Percentiles rank a stretch among this genome's conserved stretches.
phyloP scores from a whole-genome alignment of 257 asterid genomes.

The Avicennia marina region DNA sequence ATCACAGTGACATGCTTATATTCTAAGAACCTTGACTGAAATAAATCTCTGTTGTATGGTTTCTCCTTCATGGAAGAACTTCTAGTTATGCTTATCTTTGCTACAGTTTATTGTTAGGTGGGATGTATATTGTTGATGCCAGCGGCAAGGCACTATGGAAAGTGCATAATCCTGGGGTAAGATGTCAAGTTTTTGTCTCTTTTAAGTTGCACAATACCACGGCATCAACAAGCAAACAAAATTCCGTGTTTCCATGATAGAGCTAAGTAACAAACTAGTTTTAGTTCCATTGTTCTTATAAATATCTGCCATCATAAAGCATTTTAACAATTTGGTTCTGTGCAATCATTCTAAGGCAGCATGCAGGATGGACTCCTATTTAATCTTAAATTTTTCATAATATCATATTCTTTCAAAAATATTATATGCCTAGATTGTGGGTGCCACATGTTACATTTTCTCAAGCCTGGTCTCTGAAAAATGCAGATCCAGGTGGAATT shows the following conservation, averaged over 20 bases:
- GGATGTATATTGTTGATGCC: slow-evolving; percentile 43
- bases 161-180: slow-evolving; percentile 74
- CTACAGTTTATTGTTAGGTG: slow-evolving; percentile 65
- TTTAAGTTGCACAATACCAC: no score
- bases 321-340: no score
- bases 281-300: no score
- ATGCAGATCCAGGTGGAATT: not conserved
- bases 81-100: slow-evolving; percentile 15
- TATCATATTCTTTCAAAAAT: not conserved
- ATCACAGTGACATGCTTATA: not conserved
- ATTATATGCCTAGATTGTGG: not conserved
- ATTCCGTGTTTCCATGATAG: no score
- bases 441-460: not conserved
- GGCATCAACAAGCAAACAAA: no score
- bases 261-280: no score
- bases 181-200: not conserved
- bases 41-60: not conserved
- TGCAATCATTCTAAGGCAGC: not conserved
- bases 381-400: not conserved
- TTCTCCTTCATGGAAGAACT: not conserved
- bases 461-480: not conserved
- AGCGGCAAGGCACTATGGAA: slow-evolving; percentile 70
- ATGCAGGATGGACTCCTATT: not conserved
- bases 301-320: no score
- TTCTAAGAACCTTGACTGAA: not conserved